Base-by-base conservation (phyloP, 352 stramenopile genomes). In the Aphanomyces astaci region DNA sequence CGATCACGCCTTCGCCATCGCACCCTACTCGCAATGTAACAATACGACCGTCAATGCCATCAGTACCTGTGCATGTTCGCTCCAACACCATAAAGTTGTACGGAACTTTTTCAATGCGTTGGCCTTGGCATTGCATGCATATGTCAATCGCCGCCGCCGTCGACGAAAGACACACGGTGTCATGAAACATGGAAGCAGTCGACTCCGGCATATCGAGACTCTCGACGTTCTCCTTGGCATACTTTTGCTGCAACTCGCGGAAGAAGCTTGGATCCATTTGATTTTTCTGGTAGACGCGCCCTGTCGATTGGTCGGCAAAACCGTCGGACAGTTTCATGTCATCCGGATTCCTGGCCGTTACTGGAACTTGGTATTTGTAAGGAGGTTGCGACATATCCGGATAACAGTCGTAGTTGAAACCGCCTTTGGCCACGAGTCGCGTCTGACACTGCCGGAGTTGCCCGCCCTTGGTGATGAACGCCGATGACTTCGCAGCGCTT, bases 21-120 rank as follows among this genome's bases (percentile, higher is more conserved):
- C 80, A 90, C 19, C 13, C 62, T 68, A 59, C 59, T 15, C 13
- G 13, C 27, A 22, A 66, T 64, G n/a, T 51, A 27, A 17, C 17
- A 24, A 24, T 11, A n/a, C 10, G 15, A 3, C 56, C 32, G 28
- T 19, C 45, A 28, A 4, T 53, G 7, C n/a, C 22, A 11, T 27
- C 10, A 7, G n/a, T 59, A 68, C 63, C 66, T 27, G 71, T 74
- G 67, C 82, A 90, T 27, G 75, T 86, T 17, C 63, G 77, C 19
- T 90, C 80, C 4, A 87, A 66, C 24, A 84, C 70, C 77, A 88
- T 78, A 69, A 54, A 71, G 63, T 75, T 74, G 73, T 90, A 88
- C 24, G 63, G 5, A 19, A 84, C 54, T 53, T 87, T 87, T 52
- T 86, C 79, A 33, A 86, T 75, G 17, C 80, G 79, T 40, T 87